A percentile compares a stretch with the other conserved stretches of the same genome.
Conservation (phyloP, 306 rosid genomes). For the Gastrolobium bilobum region DNA sequence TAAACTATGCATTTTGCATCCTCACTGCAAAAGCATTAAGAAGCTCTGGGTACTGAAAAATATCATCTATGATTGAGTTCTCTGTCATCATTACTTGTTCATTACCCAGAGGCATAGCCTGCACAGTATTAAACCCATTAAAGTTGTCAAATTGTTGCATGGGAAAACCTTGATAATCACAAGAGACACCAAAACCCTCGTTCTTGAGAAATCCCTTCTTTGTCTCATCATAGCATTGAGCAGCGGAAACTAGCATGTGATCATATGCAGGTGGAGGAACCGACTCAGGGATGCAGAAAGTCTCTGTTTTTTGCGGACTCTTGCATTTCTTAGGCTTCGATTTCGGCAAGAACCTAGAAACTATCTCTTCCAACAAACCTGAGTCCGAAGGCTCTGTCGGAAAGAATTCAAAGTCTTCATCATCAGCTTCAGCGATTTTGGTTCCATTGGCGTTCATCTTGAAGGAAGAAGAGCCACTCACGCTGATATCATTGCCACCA, state of each 20-base stretch:
- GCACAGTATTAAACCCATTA: slow-evolving; percentile 33
- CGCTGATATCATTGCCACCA: background rate
- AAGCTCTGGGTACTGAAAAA: slow-evolving; percentile 68
- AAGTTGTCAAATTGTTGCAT: slow-evolving; percentile 47
- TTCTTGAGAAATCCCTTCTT: slow-evolving; percentile 35
- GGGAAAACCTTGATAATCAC: slow-evolving; percentile 47
- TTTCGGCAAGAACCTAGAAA: slow-evolving; percentile 65
- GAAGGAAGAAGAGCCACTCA: slow-evolving; percentile 15
- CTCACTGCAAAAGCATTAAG: slow-evolving; percentile 59
- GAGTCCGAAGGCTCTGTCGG: slow-evolving; percentile 67
- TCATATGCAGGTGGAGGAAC: slow-evolving; percentile 27
- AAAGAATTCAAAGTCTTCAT: slow-evolving; percentile 56
- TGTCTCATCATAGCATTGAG: slow-evolving; percentile 20
- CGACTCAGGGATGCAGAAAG: slow-evolving; percentile 3
- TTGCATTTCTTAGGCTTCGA: slow-evolving; percentile 46
- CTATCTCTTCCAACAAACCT: slow-evolving; percentile 83
- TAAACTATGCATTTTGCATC: slow-evolving; percentile 62
- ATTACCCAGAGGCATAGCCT: slow-evolving; percentile 43
- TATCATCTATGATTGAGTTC: slow-evolving; percentile 50
- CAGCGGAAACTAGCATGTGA: background rate
- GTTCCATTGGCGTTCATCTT: background rate
- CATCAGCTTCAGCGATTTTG: background rate
- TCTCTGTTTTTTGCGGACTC: background rate
- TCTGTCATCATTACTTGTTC: slow-evolving; percentile 49
- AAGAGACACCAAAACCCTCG: slow-evolving; percentile 43